Conservation (phyloP, 2,329 filamentous ascomycete genomes). For the Neospermospora avenae region DNA sequence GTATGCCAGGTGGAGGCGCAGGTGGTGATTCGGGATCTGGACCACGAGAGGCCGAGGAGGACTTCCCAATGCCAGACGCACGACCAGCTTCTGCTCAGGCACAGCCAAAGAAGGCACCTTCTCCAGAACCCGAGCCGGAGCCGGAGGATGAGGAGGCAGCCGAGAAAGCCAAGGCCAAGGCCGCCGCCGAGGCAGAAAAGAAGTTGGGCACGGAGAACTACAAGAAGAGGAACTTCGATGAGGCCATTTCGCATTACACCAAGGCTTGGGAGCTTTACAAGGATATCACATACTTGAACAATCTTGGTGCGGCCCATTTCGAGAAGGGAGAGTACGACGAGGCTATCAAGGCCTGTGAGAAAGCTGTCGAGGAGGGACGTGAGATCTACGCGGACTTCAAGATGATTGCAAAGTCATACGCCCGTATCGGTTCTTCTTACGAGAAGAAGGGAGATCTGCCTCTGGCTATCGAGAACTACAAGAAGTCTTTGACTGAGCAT, state of each 20-base stretch:
- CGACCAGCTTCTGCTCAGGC: slow-evolving; percentile 39
- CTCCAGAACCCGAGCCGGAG: slow-evolving; percentile 57
- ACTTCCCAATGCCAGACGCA: slow-evolving; percentile 76
- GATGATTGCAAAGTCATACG: slow-evolving; percentile 96
- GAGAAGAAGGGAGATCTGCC: slow-evolving; percentile 82
- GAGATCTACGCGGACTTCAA: slow-evolving; percentile 94
- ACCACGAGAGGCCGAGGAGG: slow-evolving; percentile 57
- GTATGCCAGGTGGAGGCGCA: slow-evolving; percentile 39
- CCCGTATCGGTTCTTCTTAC: slow-evolving; percentile 88
- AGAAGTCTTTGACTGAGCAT: slow-evolving; percentile 93
- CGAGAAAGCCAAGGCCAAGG: slow-evolving; percentile 87
- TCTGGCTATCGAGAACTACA: slow-evolving; percentile 83
- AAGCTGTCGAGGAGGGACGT: slow-evolving; percentile 87
- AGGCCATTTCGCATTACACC: slow-evolving; percentile 88
- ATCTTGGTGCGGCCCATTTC: slow-evolving; percentile 88
- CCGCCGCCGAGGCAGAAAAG: slow-evolving; percentile 92
- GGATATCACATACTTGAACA: slow-evolving; percentile 97
- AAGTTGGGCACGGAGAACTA: slow-evolving; percentile 89
- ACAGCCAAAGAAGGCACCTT: slow-evolving; percentile 53
- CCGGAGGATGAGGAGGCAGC: slow-evolving; percentile 76
- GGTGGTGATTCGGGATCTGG: slow-evolving; percentile 40
- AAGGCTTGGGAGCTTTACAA: slow-evolving; percentile 94
- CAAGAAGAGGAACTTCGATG: slow-evolving; percentile 97
- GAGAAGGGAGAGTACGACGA: slow-evolving; percentile 94
- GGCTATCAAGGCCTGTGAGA: slow-evolving; percentile 80